Evolutionary conservation across 768 basidiomycete species (phyloP).

Genomic region (Mycena maculata): DNA sequence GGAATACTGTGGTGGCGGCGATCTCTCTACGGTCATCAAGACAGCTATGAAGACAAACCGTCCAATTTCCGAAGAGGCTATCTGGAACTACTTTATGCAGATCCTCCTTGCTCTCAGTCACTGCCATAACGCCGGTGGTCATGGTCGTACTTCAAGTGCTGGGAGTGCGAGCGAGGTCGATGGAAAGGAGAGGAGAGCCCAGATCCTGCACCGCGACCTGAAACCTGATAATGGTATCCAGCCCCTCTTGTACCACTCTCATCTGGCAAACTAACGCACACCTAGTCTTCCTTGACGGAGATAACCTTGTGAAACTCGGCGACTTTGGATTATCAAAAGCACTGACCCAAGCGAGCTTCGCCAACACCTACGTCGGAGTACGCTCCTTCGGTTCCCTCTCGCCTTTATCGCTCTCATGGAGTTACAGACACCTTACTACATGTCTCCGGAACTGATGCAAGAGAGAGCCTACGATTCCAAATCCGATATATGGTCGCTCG

Average conservation of each 20-base stretch:
- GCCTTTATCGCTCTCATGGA: not conserved
- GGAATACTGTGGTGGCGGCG: conserved; percentile 99
- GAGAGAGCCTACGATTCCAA: conserved; percentile 98
- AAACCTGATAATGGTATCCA: conserved; percentile 94
- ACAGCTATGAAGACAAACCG: conserved; percentile 74
- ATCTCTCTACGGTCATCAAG: conserved; percentile 90
- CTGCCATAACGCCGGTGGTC: conserved; percentile 87
- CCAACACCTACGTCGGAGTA: conserved; percentile 97
- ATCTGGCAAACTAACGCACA: not conserved
- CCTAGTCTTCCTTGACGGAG: conserved; percentile 89
- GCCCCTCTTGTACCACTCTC: not conserved
- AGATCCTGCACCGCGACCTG: conserved; percentile 93
- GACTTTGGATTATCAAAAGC: conserved; percentile 98
- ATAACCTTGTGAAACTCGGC: conserved; percentile 91
- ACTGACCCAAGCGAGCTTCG: conserved; percentile 87
- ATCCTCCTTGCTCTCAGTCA: conserved; percentile 89
- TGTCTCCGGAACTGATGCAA: conserved; percentile 98
- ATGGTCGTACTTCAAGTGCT: conserved; percentile 59
- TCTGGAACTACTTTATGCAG: conserved; percentile 97
- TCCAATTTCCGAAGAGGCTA: conserved; percentile 88
- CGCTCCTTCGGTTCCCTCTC: conserved; percentile 42
- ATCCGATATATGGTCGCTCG: conserved; percentile 98
- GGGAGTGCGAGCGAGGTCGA: conserved; percentile 49
- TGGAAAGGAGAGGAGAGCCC: conserved; percentile 67
- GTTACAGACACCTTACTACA: conserved; percentile 94